Evolutionary conservation across 495 filamentous ascomycete genomes (phyloP), one percentile per base, ranked within the genome.

Genomic region (Aspergillus affinis): DNA sequence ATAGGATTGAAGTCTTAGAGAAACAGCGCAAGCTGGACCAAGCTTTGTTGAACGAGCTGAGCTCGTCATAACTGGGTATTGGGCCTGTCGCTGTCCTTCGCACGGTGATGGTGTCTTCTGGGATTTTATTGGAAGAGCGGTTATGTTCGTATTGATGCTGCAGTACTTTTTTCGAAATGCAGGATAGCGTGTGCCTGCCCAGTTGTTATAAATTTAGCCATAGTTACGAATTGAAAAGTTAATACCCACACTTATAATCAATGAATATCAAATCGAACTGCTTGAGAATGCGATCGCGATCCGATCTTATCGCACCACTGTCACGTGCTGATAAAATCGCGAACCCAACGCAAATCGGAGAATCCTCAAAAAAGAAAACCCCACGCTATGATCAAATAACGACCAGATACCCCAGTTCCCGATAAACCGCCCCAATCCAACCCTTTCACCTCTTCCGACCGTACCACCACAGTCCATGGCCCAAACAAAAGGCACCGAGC

Each of bases 11-110:
- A 23, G 61, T 60, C 46, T 53, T 78, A 27, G 65, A 72, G 49
- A 60, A 69, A 4, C 73, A 74, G 58, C 59, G 57, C 54, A 66
- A 71, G 53, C 58, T 82, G 53, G 79, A 84, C 69, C 78, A 71
- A 62, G 76, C 69, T 47, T 64, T 81, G 20, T 73, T 81, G 55
- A 59, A 71, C 57, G 65, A 60, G 20, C 55, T 70, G 59, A 69
- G 54, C 19, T 15, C 17, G 3, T 19, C n/a, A 36, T 44, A 21
- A 6, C 18, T 13, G 18, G 47, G 2, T 49, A 21, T 1, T 49
- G 36, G 10, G 15, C 9, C 2, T 41, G 12, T 41, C 3, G 15
- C 15, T 17, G 1, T 41, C 1, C 36, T 41, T 41, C 13, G 36
- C 3, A 41, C 15, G 36, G 36, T 4, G 36, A n/a, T n/a, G n/a